Evolutionary conservation across 2,329 filamentous ascomycete species (phyloP).

Genomic region (Cytospora paraplurivora): DNA sequence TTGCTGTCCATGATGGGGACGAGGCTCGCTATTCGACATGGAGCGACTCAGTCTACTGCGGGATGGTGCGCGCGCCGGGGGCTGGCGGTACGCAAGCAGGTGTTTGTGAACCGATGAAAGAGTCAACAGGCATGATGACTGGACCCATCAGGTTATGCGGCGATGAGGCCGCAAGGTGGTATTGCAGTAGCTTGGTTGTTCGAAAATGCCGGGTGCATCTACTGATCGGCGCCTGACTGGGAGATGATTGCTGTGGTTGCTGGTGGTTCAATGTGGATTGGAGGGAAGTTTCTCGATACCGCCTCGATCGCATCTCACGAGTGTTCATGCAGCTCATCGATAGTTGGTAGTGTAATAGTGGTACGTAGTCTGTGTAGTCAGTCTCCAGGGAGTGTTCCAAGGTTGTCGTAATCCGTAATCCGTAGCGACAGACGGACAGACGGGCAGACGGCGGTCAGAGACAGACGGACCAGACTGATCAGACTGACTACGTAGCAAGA

Average conservation of each 20-base stretch:
- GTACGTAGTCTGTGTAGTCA: conserved; percentile 4
- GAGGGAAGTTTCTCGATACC: background rate
- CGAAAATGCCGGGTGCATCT: conserved; percentile 13
- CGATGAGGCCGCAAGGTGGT: conserved; percentile 11
- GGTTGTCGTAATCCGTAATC: background rate
- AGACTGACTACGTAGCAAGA: background rate
- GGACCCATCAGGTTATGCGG: background rate
- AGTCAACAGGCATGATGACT: conserved; percentile 2
- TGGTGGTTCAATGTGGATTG: no score
- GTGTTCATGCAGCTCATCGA: conserved; percentile 22
- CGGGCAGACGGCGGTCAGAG: conserved; percentile 2
- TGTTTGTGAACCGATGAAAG: background rate
- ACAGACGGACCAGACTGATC: background rate
- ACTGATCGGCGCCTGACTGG: background rate
- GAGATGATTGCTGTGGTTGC: background rate
- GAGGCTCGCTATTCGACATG: background rate
- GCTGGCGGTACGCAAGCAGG: background rate
- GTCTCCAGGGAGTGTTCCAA: conserved; percentile 4
- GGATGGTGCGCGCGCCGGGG: conserved; percentile 4
- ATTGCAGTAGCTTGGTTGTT: conserved; percentile 26
- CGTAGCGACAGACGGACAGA: background rate
- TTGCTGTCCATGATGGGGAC: no score
- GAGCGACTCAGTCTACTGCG: conserved; percentile 10
- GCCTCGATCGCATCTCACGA: conserved; percentile 19
- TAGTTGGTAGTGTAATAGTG: conserved; percentile 3